Evolutionary conservation across 495 filamentous ascomycete genomes (phyloP), one percentile per base, ranked within the genome.

Genomic region (Aspergillus leporis): DNA sequence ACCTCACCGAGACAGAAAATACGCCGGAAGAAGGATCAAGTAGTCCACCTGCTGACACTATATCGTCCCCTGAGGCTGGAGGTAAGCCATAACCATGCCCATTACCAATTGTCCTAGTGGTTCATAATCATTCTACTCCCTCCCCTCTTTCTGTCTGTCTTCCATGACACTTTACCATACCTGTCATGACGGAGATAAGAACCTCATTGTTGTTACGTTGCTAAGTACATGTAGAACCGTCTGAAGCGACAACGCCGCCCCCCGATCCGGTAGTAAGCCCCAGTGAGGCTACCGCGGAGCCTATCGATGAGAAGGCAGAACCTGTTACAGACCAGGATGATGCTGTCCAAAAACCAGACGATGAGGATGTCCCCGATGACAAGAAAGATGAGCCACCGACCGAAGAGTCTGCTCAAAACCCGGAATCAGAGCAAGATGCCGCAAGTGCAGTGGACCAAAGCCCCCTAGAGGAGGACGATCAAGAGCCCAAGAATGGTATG

Each of bases 211-310:
- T 32, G 25, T 32, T 31, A 22, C 30, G 59, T 72, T 46, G 71
- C 55, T 58, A 28, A 14, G 51, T 21, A 16, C 28, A 53, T 56
- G n/a, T 48, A 77, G 72, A 62, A 58, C 53, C 67, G 28, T 58
- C 68, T 36, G 69, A 71, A 58, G 63, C 62, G 36, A 65, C 62
- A 53, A 66, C 68, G 48, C 61, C 66, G 19, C 65, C 69, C 12
- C 38, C 63, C 5, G 72, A 71, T 45, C 46, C 63, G 46, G 61
- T 61, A 56, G 71, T 70, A 50, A 49, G 65, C 22, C 19, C 62
- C 16, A 60, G 67, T 49, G 62, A 58, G 32, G 48, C 64, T 19
- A 48, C 34, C n/a, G 55, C 57, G 41, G 70, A 71, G 43, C 43
- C 54, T 19, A 34, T 56, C n/a, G 49, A 58, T 10, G 61, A 51